These are phyloP conservation scores for Lanmaoa rubissima DNA, from an alignment of 768 basidiomycete genomes.

Conservation along the genomic window DNA sequence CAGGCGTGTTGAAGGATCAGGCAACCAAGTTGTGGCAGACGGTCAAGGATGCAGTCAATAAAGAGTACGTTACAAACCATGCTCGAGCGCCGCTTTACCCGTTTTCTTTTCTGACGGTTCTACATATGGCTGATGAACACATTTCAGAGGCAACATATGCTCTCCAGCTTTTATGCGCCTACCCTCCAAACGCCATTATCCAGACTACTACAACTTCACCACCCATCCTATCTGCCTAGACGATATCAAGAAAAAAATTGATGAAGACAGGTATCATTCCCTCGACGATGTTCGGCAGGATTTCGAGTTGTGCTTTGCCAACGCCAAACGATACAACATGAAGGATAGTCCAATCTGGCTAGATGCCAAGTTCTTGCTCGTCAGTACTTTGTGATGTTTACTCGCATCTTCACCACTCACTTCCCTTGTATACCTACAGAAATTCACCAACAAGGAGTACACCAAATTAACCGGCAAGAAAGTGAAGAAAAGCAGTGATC, in stretches of 20 bases:
- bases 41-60: conserved; percentile 79
- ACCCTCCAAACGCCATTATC: conserved; percentile 69
- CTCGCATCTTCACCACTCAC: conserved; percentile 2
- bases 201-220: conserved; percentile 86
- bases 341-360: conserved; percentile 75
- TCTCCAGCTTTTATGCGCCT: conserved; percentile 66
- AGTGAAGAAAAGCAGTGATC: conserved; percentile 37
- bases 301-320: conserved; percentile 75
- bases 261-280: conserved; percentile 54
- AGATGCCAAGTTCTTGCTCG: conserved; percentile 81
- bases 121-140: conserved; percentile 29
- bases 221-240: conserved; percentile 81
- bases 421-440: conserved; percentile 33
- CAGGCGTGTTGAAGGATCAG: conserved; percentile 52
- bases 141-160: conserved; percentile 58
- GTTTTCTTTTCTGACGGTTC: conserved; percentile 43
- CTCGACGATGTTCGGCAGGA: conserved; percentile 68
- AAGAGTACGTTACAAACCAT: conserved; percentile 73
- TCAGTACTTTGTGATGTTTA: conserved; percentile 36
- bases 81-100: conserved; percentile 37
- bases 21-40: conserved; percentile 74
- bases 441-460: conserved; percentile 47
- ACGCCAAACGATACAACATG: conserved; percentile 81
- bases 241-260: conserved; percentile 81
- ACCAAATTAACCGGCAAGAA: conserved; percentile 43